These are phyloP conservation scores for Gnetum montanum DNA, from an alignment of 75 land plant genomes.

Conservation along the genomic window DNA sequence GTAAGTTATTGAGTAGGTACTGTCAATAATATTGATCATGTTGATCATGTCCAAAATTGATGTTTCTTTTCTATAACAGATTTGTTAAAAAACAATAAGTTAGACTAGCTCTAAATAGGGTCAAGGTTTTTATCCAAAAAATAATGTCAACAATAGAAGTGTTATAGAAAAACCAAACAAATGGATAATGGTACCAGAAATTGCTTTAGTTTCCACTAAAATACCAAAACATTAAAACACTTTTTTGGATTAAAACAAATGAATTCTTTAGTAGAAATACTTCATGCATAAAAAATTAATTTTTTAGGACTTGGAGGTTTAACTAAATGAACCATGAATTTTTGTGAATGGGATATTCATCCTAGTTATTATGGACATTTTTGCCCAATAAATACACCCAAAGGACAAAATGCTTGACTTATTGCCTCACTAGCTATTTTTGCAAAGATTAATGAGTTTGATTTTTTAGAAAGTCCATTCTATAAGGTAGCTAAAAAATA, in stretches of 20 bases:
- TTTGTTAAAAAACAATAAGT: no score
- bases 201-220: no score
- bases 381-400: constrained; percentile 4
- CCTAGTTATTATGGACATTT: constrained; percentile 13
- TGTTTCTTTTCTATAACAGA: neutral
- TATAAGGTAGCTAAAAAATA: constrained; percentile 8
- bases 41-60: neutral
- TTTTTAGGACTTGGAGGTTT: neutral
- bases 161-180: no score
- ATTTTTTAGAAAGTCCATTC: constrained; percentile 2
- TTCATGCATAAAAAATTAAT: constrained; percentile 1
- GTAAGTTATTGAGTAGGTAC: neutral
- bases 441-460: neutral
- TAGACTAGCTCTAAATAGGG: no score
- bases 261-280: constrained; percentile 1
- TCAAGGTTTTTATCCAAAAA: no score
- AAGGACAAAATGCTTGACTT: constrained; percentile 11
- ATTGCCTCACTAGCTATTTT: constrained; percentile 1
- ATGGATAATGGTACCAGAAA: no score
- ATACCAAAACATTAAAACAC: no score
- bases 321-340: constrained; percentile 2
- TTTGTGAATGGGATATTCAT: constrained; percentile 14
- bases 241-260: no score
- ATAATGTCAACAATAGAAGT: no score
- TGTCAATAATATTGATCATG: neutral